Percentiles rank a stretch among this genome's conserved stretches.
Evolutionary conservation across 805 yeast genomes (phyloP).

Genomic region (Starmerella sp.): DNA sequence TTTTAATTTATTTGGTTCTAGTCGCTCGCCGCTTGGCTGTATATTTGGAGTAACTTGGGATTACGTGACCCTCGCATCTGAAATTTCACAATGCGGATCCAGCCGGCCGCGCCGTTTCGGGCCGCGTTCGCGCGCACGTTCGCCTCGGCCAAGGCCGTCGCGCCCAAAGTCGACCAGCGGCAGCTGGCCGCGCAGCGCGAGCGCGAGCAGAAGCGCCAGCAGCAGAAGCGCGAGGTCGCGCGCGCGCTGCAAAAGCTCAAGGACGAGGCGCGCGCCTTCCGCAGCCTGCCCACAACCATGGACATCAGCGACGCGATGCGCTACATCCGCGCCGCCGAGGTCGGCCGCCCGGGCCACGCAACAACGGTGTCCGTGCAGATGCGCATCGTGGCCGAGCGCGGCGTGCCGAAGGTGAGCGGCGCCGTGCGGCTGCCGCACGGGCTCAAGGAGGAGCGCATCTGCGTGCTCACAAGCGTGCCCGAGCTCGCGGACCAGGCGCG

Average conservation of each 20-base stretch:
- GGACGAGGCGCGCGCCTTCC: constrained; percentile 34
- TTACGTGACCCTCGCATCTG: too few relatives aligned
- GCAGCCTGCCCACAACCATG: constrained; percentile 54
- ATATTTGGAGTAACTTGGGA: too few relatives aligned
- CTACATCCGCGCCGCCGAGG: constrained; percentile 78
- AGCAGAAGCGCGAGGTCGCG: constrained; percentile 24
- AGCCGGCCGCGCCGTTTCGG: neutral
- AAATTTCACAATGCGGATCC: constrained; percentile 3
- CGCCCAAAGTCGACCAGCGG: constrained; percentile 26
- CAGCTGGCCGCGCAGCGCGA: constrained; percentile 29
- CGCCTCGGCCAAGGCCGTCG: constrained; percentile 15
- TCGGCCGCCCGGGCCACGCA: constrained; percentile 64
- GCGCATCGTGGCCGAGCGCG: constrained; percentile 57
- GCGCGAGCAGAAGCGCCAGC: constrained; percentile 26
- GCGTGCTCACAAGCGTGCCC: constrained; percentile 55
- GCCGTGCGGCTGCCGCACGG: constrained; percentile 62
- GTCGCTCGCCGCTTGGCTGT: too few relatives aligned
- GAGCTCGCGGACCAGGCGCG: constrained; percentile 44
- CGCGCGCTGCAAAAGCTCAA: constrained; percentile 22
- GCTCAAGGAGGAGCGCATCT: constrained; percentile 49
- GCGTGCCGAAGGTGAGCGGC: constrained; percentile 66
- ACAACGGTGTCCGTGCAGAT: constrained; percentile 61
- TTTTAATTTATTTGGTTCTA: too few relatives aligned
- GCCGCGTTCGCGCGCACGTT: constrained; percentile 6
- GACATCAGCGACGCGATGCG: constrained; percentile 61